Percentiles rank a stretch among this genome's conserved stretches.
phyloP scores from a whole-genome alignment of 2,329 filamentous ascomycete genomes.

The Lachnellula arida region DNA sequence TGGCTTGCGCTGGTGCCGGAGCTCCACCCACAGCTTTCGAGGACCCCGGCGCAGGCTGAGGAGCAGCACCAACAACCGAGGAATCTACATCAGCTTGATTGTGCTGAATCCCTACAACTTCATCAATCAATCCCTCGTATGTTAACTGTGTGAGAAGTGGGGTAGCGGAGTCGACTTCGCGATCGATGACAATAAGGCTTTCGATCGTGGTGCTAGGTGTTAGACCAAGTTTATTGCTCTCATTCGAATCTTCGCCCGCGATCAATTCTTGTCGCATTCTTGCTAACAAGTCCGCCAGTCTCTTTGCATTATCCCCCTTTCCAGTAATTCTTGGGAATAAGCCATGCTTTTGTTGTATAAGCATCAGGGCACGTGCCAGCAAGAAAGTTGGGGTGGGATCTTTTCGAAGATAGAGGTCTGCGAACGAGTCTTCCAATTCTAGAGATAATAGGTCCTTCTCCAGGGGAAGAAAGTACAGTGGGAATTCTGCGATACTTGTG shows the following conservation, averaged over 20 bases:
- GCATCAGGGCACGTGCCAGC: slow-evolving; percentile 88
- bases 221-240: slow-evolving; percentile 59
- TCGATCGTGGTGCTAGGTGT: slow-evolving; percentile 85
- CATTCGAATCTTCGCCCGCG: slow-evolving; percentile 69
- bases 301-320: slow-evolving; percentile 91
- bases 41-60: slow-evolving; percentile 50
- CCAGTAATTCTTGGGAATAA: slow-evolving; percentile 92
- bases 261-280: slow-evolving; percentile 88
- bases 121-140: slow-evolving; percentile 93
- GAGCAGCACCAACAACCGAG: slow-evolving; percentile 74
- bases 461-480: slow-evolving; percentile 84
- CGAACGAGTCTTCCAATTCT: slow-evolving; percentile 82
- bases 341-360: slow-evolving; percentile 84
- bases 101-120: slow-evolving; percentile 85
- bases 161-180: slow-evolving; percentile 90
- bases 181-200: slow-evolving; percentile 89
- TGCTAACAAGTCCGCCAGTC: slow-evolving; percentile 77
- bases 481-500: slow-evolving; percentile 80
- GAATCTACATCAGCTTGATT: slow-evolving; percentile 93
- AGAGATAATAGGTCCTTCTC: slow-evolving; percentile 89
- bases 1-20: slow-evolving; percentile 55
- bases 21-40: slow-evolving; percentile 51
- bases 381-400: slow-evolving; percentile 89
- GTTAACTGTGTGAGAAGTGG: slow-evolving; percentile 90
- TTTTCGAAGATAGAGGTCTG: slow-evolving; percentile 82